Evolutionary conservation across 1,284 basidiomycete species (phyloP).

Genomic region (Irpex sp.): DNA sequence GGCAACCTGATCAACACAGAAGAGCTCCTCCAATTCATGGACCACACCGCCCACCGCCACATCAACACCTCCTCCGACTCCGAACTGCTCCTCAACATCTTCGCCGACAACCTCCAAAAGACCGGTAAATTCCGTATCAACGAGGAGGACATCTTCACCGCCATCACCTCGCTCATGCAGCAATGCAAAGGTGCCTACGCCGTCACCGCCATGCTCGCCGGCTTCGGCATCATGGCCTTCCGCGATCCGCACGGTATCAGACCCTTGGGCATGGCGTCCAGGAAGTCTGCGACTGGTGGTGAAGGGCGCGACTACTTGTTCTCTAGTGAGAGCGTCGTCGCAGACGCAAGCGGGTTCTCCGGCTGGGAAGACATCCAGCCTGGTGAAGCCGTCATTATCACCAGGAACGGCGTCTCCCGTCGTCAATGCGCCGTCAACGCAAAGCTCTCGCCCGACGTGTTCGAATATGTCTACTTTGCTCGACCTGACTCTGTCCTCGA

Average conservation of each 20-base stretch:
- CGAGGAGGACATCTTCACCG: conserved; percentile 98
- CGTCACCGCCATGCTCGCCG: conserved; percentile 97
- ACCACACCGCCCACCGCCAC: conserved; percentile 95
- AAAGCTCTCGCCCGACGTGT: conserved; percentile 96
- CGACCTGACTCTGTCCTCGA: conserved; percentile 98
- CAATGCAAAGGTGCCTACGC: conserved; percentile 93
- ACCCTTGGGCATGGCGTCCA: conserved; percentile 81
- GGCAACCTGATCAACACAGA: conserved; percentile 97
- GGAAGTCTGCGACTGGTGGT: conserved; percentile 41
- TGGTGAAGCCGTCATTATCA: conserved; percentile 95
- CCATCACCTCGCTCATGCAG: conserved; percentile 86
- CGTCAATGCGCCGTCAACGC: conserved; percentile 70
- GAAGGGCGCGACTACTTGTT: conserved; percentile 84
- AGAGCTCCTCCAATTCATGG: conserved; percentile 87
- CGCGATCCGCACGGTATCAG: conserved; percentile 99
- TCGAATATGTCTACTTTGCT: conserved; percentile 99
- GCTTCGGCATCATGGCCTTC: conserved; percentile 98
- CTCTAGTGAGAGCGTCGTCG: conserved; percentile 95
- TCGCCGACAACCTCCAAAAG: conserved; percentile 96
- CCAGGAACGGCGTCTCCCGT: conserved; percentile 69
- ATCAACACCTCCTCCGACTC: conserved; percentile 99
- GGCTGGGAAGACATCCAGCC: conserved; percentile 95
- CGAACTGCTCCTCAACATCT: conserved; percentile 95
- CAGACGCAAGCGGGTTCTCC: conserved; percentile 87
- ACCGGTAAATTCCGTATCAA: conserved; percentile 99